Percentiles rank a stretch among this genome's conserved stretches.
These are phyloP conservation scores for Penicillium sp. DNA, from an alignment of 2,329 filamentous ascomycete genomes.

Conservation along the genomic window DNA sequence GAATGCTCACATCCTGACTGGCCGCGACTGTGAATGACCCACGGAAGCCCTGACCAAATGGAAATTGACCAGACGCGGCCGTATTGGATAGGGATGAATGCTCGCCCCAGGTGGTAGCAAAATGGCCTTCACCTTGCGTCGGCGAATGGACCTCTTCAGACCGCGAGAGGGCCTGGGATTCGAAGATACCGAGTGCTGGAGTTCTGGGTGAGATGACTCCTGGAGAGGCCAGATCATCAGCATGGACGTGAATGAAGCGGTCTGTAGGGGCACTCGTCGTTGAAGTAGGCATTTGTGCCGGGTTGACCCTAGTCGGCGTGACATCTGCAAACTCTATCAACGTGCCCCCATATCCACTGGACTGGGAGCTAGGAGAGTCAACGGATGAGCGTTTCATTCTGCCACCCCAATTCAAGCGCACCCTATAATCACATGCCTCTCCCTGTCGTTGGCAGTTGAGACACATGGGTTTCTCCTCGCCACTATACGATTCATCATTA, in stretches of 20 bases:
- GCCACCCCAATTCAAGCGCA: conserved; percentile 75
- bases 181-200: conserved; percentile 13
- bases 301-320: conserved; percentile 8
- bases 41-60: conserved; percentile 16
- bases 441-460: conserved; percentile 66
- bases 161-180: conserved; percentile 10
- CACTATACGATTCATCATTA: conserved; percentile 39
- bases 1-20: conserved; percentile 24
- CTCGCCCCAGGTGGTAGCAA: conserved; percentile 21
- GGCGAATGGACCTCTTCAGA: conserved; percentile 12
- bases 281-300: conserved; percentile 9
- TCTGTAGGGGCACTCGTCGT: conserved; percentile 10
- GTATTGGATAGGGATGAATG: conserved; percentile 15
- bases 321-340: conserved; percentile 16
- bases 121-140: conserved; percentile 11
- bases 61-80: conserved; percentile 14
- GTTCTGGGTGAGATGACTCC: conserved; percentile 14
- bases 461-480: conserved; percentile 69
- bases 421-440: conserved; percentile 73
- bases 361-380: conserved; percentile 31
- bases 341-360: conserved; percentile 22
- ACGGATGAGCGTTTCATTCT: conserved; percentile 55
- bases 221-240: conserved; percentile 12
- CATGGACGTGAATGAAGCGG: conserved; percentile 11
- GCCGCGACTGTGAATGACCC: conserved; percentile 20